These are phyloP conservation scores for Lentinula aciculospora DNA, from an alignment of 768 basidiomycete genomes.

Conservation along the genomic window DNA sequence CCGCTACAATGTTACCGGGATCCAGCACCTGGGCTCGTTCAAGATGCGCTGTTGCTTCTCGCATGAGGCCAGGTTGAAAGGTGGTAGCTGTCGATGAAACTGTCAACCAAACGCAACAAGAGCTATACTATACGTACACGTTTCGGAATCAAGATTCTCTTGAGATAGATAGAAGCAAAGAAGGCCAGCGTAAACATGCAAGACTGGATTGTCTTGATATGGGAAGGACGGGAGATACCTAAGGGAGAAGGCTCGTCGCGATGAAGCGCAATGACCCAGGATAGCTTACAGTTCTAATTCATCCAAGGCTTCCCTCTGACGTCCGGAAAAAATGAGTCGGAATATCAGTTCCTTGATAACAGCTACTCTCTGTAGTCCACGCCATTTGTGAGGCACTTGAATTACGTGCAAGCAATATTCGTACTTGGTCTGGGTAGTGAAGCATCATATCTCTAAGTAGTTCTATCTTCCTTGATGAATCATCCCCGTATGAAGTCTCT, in stretches of 20 bases:
- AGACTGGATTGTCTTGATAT: conserved; percentile 72
- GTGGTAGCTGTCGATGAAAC: conserved; percentile 4
- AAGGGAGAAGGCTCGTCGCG: conserved; percentile 5
- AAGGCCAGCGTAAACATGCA: conserved; percentile 83
- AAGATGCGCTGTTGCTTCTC: conserved; percentile 59
- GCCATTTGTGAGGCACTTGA: background rate
- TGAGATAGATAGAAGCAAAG: conserved; percentile 62
- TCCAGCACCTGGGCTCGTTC: conserved; percentile 59
- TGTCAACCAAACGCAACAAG: background rate
- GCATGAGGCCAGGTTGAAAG: conserved; percentile 31
- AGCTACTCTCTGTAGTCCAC: conserved; percentile 50
- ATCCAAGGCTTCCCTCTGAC: conserved; percentile 68
- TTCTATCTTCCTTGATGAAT: conserved; percentile 35
- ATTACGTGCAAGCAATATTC: background rate
- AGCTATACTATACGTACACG: background rate
- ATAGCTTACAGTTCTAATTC: conserved; percentile 75
- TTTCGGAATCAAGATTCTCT: conserved; percentile 11
- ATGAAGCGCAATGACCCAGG: background rate
- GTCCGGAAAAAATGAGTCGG: conserved; percentile 50
- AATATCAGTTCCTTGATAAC: conserved; percentile 76
- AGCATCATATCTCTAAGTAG: conserved; percentile 71
- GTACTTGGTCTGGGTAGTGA: conserved; percentile 60
- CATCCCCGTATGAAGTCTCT: conserved; percentile 19
- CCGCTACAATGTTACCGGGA: conserved; percentile 46
- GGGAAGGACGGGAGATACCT: conserved; percentile 88